Evolutionary conservation across 2,329 filamentous ascomycete genomes (phyloP), one percentile per base, ranked within the genome.

Genomic region (Fusarium guadeloupense): DNA sequence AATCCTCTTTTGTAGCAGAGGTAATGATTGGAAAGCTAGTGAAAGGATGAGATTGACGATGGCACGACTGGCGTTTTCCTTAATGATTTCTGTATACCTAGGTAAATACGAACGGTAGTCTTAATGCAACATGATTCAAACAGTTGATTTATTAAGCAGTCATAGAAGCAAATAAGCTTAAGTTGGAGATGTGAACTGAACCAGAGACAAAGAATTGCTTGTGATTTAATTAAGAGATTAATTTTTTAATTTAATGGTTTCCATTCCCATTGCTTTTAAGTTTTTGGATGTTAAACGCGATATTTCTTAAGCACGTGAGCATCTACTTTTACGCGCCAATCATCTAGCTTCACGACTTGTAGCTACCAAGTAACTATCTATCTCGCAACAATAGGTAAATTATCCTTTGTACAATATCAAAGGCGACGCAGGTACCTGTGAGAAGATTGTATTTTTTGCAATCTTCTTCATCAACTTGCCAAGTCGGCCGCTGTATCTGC

Each of bases 1-100:
- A 9, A 8, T 42, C 53, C 10, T 41, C 26, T 9, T 46, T 64
- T 51, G 35, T 43, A 9, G 8, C 19, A 35, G 25, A 40, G 16
- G 19, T 40, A 33, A 42, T 37, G 19, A 31, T 30, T 33, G 31
- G 28, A 42, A 39, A 41, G 23, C 13, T 10, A 23, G 38, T 30
- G 45, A 51, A 49, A 21, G 45, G 21, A 55, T 46, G 47, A 68
- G 47, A 67, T 55, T 59, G 62, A 54, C 19, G 56, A 62, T 33
- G 53, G 39, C 19, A 63, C 38, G 60, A 55, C 35, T 52, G 49
- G 52, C 45, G 59, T 63, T 58, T 43, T n/a, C n/a, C n/a, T n/a
- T 37, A 5, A 50, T 49, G 17, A 23, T 59, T 52, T 63, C 43
- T 42, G 19, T 33, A 25, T 33, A 42, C 17, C 21, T 52, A 50